Evolutionary conservation across 257 asterid species (phyloP), one percentile per base, ranked within the genome.

Genomic region (Coffea canephora): DNA sequence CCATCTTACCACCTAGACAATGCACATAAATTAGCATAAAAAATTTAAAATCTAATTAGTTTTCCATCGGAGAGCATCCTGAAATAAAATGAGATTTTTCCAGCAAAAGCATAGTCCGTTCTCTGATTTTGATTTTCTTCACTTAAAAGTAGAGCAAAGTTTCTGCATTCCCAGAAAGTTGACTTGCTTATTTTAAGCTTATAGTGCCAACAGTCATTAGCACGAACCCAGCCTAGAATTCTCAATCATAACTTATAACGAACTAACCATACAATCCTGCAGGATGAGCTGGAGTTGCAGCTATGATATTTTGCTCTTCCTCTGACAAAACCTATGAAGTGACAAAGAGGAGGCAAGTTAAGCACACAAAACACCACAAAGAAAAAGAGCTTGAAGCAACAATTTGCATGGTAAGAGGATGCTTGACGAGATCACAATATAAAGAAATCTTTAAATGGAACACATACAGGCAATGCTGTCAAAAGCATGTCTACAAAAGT

Each of bases 271-370:
- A 85, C 76, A 95, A 91, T 69, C 97, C 98, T 21, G 97, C 91
- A 76, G 97, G 97, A 88, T 93, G 99, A 80, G 98, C 99, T 68
- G 99, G 99, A 83, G 94, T 87, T 66, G 97, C 91, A 75, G 97
- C 96, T 88, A 92, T 83, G 59, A 85, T 84, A 81, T 89, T 87
- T 89, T 93, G 97, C 88, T 93, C 97, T 87, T 90, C 98, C 85
- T 86, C 86, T n/a, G 97, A 86, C 79, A 93, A 84, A 76, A 89
- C 97, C 99, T 93, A 54, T 70, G 36, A 78, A 43, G 36, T 8
- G 16, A 70, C 34, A 74, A 31, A 73, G 72, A 19, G 54, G 25
- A 14, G 55, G 23, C 31, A 74, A 67, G 65, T 65, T 67, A 59
- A 70, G 77, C 14, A 76, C 19, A 72, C 62, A 39, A 39, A 39